Conservation (phyloP, 2,329 filamentous ascomycete species). For the Sclerotinia minor region DNA sequence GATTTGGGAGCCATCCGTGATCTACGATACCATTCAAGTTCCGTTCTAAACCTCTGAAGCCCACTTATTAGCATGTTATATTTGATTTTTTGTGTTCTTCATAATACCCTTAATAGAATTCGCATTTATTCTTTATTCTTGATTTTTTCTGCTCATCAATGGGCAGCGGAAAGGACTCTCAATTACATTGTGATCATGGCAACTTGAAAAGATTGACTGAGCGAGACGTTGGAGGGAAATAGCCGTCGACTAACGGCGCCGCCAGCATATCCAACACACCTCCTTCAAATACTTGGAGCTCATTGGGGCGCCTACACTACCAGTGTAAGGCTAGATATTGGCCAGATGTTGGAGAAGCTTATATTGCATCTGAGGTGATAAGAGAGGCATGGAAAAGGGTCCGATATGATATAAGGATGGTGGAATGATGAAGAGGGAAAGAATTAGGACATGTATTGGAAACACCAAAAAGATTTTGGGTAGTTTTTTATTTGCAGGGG, state of each 20-base stretch:
- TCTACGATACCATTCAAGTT: neutral
- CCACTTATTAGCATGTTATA: neutral
- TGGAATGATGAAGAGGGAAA: neutral
- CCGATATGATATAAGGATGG: too few species aligned
- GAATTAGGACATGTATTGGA: neutral
- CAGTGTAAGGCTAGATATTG: neutral
- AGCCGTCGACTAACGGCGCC: neutral
- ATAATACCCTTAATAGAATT: neutral
- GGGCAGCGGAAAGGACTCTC: neutral
- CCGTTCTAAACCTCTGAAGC: neutral
- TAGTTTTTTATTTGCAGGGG: neutral
- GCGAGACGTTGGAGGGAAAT: neutral
- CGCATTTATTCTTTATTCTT: neutral
- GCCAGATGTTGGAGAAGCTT: neutral
- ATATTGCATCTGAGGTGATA: too few species aligned
- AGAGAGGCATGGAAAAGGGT: too few species aligned
- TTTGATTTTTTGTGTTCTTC: neutral
- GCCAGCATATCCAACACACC: too few species aligned
- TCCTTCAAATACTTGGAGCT: neutral
- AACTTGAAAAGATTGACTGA: neutral
- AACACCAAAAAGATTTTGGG: too few species aligned
- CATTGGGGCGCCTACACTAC: neutral
- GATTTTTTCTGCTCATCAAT: neutral
- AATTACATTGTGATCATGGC: neutral
- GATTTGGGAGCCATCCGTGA: constrained; percentile 4